These are phyloP conservation scores for Neophaeococcomyces mojaviensis DNA, from an alignment of 2,329 filamentous ascomycete genomes.

Conservation along the genomic window DNA sequence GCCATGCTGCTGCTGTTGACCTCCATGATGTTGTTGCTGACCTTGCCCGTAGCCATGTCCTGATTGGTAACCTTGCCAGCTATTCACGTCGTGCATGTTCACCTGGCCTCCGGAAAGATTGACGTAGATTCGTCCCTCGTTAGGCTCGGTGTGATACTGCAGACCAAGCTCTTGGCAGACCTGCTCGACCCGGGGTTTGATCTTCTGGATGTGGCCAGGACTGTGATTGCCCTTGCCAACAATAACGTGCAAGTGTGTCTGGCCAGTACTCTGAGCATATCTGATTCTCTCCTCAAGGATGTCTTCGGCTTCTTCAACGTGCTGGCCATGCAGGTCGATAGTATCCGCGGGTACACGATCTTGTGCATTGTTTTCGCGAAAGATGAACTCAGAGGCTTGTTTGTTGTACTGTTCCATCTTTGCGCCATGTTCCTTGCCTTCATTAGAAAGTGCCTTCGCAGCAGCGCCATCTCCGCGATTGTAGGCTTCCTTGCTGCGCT, in stretches of 20 bases:
- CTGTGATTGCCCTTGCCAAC: constrained; percentile 94
- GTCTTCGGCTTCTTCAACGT: constrained; percentile 87
- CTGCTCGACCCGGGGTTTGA: constrained; percentile 89
- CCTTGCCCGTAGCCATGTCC: constrained; percentile 25
- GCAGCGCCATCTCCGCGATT: constrained; percentile 68
- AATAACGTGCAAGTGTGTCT: constrained; percentile 85
- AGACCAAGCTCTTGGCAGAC: constrained; percentile 77
- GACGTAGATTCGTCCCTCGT: constrained; percentile 81
- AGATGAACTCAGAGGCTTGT: constrained; percentile 88
- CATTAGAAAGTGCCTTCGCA: constrained; percentile 77
- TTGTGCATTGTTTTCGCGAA: constrained; percentile 82
- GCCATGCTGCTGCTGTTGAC: constrained; percentile 28
- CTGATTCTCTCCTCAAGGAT: constrained; percentile 81
- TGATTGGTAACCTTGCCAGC: constrained; percentile 17
- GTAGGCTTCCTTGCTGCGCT: constrained; percentile 75
- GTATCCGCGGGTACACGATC: constrained; percentile 70
- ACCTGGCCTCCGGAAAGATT: constrained; percentile 70
- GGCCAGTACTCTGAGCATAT: constrained; percentile 63
- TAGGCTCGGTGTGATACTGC: constrained; percentile 77
- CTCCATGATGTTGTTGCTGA: constrained; percentile 28
- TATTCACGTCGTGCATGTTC: constrained; percentile 24
- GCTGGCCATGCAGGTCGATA: constrained; percentile 91
- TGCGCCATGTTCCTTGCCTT: constrained; percentile 75
- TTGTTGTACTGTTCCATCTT: constrained; percentile 84
- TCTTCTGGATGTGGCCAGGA: constrained; percentile 73